Conservation (phyloP, 768 basidiomycete species). For the Agaricus sinodeliciosus region DNA sequence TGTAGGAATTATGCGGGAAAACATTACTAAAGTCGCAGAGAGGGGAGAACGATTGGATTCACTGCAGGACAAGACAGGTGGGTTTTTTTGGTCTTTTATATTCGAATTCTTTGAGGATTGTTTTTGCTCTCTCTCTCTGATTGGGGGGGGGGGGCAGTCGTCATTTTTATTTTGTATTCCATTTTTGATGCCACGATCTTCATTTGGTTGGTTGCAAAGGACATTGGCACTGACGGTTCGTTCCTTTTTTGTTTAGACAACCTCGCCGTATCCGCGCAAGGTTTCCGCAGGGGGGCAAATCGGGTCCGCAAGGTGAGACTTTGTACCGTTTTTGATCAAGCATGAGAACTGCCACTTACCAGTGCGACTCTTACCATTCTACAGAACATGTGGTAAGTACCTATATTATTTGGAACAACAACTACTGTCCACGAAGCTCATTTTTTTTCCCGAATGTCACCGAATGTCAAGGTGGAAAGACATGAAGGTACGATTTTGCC, state of each 20-base stretch:
- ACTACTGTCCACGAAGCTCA: constrained; percentile 7
- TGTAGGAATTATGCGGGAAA: constrained; percentile 96
- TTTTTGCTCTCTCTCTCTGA: background rate
- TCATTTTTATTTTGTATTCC: too few species aligned
- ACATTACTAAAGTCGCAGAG: constrained; percentile 94
- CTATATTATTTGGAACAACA: constrained; percentile 1
- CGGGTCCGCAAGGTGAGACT: constrained; percentile 85
- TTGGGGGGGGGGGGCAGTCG: too few species aligned
- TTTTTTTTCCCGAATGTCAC: too few species aligned
- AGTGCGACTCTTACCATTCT: constrained; percentile 3
- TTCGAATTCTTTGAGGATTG: background rate
- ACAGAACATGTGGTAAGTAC: constrained; percentile 86
- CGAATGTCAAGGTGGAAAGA: constrained; percentile 87
- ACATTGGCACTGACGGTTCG: background rate
- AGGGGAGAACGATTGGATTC: constrained; percentile 91
- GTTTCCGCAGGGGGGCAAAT: constrained; percentile 96
- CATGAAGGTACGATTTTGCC: constrained; percentile 71
- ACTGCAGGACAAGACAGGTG: constrained; percentile 97
- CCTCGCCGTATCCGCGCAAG: constrained; percentile 97
- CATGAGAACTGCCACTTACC: constrained; percentile 4
- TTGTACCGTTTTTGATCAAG: background rate
- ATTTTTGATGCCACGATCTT: too few species aligned
- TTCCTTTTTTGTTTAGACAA: constrained; percentile 55
- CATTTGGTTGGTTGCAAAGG: background rate
- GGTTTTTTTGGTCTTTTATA: constrained; percentile 22